Conservation (phyloP, 345 rosid species). For the Euphorbia tirucalli region DNA sequence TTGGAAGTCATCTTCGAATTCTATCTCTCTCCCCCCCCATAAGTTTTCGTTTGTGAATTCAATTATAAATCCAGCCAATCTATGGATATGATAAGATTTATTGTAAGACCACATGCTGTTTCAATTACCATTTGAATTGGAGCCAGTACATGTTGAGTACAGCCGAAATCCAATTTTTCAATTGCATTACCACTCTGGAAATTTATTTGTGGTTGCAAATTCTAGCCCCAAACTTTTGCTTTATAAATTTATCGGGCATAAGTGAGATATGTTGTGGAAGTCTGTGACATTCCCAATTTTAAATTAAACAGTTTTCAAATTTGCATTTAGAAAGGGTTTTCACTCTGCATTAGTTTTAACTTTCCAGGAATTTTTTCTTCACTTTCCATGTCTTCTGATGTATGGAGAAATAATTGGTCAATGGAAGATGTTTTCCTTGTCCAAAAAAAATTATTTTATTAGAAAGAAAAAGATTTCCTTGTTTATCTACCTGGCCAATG, state of each 20-base stretch:
- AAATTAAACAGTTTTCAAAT: background rate
- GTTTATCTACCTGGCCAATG: background rate
- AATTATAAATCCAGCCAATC: background rate
- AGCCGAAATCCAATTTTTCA: background rate
- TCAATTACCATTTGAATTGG: constrained; percentile 9
- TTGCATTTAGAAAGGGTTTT: background rate
- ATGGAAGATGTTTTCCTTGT: background rate
- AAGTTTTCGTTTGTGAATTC: background rate
- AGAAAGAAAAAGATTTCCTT: background rate
- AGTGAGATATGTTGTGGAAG: background rate
- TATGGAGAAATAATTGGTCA: background rate
- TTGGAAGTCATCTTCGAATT: constrained; percentile 23
- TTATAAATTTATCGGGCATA: background rate
- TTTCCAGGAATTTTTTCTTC: background rate
- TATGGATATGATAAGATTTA: background rate
- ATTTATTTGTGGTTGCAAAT: constrained; percentile 6
- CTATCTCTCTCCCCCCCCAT: background rate
- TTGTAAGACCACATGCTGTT: background rate
- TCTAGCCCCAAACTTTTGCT: background rate
- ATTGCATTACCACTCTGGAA: background rate
- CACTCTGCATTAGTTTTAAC: background rate
- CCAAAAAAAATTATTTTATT: too few relatives aligned
- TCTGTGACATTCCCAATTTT: background rate
- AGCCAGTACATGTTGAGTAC: background rate
- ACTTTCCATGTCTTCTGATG: too few relatives aligned